Percentiles rank a stretch among this genome's conserved stretches.
phyloP scores from a whole-genome alignment of 2,329 filamentous ascomycete species.

The Arthrocladium fulminans region DNA sequence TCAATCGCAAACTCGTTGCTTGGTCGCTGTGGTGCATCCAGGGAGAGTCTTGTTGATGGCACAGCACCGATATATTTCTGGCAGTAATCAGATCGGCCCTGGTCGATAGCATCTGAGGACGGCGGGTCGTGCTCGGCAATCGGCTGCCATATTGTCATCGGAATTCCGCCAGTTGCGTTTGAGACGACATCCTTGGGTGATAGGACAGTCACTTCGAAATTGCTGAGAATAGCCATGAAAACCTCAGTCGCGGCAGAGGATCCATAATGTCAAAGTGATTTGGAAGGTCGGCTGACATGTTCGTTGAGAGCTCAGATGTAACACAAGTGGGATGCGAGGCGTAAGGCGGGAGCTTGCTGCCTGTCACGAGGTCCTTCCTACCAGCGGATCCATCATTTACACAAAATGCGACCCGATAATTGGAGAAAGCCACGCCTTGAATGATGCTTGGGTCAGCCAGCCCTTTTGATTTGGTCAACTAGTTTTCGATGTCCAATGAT shows the following conservation, averaged over 20 bases:
- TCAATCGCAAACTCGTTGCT: constrained; percentile 9
- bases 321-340: not conserved
- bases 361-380: constrained; percentile 6
- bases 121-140: not conserved
- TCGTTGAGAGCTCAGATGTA: too few species aligned
- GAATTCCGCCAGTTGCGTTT: not conserved
- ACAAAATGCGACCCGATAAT: not conserved
- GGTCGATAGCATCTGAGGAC: not conserved
- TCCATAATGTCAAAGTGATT: not conserved
- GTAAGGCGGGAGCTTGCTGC: constrained; percentile 1
- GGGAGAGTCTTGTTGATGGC: not conserved
- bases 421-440: too few species aligned
- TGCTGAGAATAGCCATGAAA: constrained; percentile 4
- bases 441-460: too few species aligned
- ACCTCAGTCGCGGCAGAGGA: too few species aligned
- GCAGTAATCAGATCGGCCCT: not conserved
- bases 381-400: not conserved
- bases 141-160: not conserved
- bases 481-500: not conserved
- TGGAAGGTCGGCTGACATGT: not conserved
- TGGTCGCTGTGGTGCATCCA: too few species aligned
- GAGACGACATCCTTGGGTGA: not conserved
- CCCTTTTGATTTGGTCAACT: not conserved
- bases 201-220: constrained; percentile 5
- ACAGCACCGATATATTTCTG: constrained; percentile 3